phyloP scores from a whole-genome alignment of 2,329 filamentous ascomycete species.

The Alternaria conjuncta region DNA sequence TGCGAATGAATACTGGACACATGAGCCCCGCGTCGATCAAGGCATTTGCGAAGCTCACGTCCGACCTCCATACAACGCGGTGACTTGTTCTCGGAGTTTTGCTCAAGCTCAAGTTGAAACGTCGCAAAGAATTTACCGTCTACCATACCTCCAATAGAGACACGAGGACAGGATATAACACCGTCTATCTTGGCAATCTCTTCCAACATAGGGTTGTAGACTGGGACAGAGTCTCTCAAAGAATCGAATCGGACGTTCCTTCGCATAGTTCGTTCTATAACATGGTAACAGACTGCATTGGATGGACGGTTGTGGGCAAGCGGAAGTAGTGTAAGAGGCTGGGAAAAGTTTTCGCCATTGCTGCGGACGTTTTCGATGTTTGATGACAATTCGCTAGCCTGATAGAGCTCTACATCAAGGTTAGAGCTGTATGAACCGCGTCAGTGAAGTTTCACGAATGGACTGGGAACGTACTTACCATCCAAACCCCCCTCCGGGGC shows the following conservation, averaged over 20 bases:
- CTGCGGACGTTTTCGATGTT: not conserved
- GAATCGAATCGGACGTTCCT: not conserved
- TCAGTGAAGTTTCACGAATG: not conserved
- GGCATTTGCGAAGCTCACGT: fast-evolving
- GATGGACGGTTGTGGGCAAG: not conserved
- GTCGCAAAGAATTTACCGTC: not conserved
- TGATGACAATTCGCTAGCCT: not conserved
- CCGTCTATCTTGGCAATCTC: not conserved
- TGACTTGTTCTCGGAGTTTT: fast-evolving
- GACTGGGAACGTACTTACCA: not conserved
- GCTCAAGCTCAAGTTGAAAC: not conserved
- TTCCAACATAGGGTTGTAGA: fast-evolving
- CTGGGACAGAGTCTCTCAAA: fast-evolving
- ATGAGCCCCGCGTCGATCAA: not conserved
- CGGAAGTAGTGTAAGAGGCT: not conserved
- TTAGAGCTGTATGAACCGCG: not conserved
- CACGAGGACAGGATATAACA: not conserved
- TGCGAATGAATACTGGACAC: not conserved
- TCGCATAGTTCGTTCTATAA: not conserved
- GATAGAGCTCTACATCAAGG: not conserved
- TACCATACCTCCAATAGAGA: not conserved
- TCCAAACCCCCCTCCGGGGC: not conserved
- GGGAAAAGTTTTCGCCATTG: not conserved
- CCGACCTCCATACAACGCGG: not conserved
- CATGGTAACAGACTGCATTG: not conserved